Evolutionary conservation across 192 early-diverging fungal species (phyloP).

Genomic region (Powellomyces hirtus): DNA sequence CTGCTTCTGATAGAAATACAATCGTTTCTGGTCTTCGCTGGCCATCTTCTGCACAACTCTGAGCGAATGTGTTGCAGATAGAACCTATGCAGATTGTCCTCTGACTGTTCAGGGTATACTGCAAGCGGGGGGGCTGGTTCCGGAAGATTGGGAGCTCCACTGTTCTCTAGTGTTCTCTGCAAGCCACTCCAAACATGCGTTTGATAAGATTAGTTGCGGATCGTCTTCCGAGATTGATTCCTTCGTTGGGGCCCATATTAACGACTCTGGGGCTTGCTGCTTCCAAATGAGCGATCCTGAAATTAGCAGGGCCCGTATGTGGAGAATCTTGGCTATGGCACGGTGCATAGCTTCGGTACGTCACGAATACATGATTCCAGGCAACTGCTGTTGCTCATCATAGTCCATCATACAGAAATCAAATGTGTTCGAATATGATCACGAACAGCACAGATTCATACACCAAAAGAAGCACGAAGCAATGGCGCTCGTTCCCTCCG

Average conservation of each 20-base stretch:
- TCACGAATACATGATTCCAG: neutral
- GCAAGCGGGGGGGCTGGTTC: neutral
- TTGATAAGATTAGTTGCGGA: neutral
- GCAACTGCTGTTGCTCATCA: neutral
- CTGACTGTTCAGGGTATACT: too few relatives aligned
- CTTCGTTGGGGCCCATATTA: neutral
- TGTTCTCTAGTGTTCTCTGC: neutral
- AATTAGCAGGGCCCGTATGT: neutral
- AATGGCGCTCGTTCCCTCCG: too few relatives aligned
- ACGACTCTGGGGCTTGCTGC: neutral
- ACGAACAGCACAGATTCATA: too few relatives aligned
- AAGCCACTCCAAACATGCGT: neutral
- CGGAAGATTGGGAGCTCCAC: conserved; percentile 18
- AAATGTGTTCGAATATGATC: neutral
- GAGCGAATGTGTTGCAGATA: too few relatives aligned
- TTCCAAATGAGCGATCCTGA: neutral
- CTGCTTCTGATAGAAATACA: neutral
- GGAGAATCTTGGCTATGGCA: neutral
- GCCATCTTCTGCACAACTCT: conserved; percentile 19
- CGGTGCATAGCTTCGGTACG: neutral
- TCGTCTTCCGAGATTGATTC: neutral
- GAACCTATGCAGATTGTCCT: too few relatives aligned
- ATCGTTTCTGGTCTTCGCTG: conserved; percentile 13
- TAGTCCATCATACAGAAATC: neutral
- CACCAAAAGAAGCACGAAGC: too few relatives aligned